Conservation (phyloP, 1,139 yeast genomes). For the Scheffersomyces insectosa region DNA sequence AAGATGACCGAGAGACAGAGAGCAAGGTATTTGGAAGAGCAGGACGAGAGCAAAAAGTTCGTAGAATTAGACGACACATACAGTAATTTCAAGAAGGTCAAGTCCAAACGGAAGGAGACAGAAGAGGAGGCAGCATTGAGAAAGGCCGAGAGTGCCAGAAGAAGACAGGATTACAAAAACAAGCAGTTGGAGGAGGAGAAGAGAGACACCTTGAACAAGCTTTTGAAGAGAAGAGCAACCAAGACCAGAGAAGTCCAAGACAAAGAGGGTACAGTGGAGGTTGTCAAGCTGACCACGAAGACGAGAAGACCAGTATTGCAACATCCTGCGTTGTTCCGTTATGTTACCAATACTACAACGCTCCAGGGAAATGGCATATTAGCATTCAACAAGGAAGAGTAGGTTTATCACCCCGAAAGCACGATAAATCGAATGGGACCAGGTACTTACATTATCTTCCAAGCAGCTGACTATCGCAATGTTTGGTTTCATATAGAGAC, state of each 20-base stretch:
- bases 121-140: slow-evolving; percentile 83
- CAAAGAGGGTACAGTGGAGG: slow-evolving; percentile 29
- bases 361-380: slow-evolving; percentile 13
- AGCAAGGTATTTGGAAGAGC: slow-evolving; percentile 44
- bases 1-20: slow-evolving; percentile 67
- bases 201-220: slow-evolving; percentile 82
- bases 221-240: slow-evolving; percentile 79
- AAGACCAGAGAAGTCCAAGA: slow-evolving; percentile 51
- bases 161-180: slow-evolving; percentile 82
- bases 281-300: slow-evolving; percentile 21
- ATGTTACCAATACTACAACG: slow-evolving; percentile 18
- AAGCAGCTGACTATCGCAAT: too few relatives aligned
- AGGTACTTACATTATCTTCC: too few relatives aligned
- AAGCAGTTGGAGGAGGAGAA: slow-evolving; percentile 90
- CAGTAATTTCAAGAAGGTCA: slow-evolving; percentile 25
- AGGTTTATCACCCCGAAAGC: too few relatives aligned
- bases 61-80: slow-evolving; percentile 25
- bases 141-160: slow-evolving; percentile 85
- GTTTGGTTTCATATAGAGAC: too few relatives aligned
- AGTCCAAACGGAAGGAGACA: slow-evolving; percentile 54
- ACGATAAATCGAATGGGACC: too few relatives aligned
- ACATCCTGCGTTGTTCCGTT: slow-evolving; percentile 42
- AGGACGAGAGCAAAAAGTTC: slow-evolving; percentile 19
- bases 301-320: slow-evolving; percentile 36
- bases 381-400: slow-evolving; percentile 13